Percentiles rank a stretch among this genome's conserved stretches.
Conservation (phyloP, 2,329 filamentous ascomycete genomes). For the Fusarium sp. region DNA sequence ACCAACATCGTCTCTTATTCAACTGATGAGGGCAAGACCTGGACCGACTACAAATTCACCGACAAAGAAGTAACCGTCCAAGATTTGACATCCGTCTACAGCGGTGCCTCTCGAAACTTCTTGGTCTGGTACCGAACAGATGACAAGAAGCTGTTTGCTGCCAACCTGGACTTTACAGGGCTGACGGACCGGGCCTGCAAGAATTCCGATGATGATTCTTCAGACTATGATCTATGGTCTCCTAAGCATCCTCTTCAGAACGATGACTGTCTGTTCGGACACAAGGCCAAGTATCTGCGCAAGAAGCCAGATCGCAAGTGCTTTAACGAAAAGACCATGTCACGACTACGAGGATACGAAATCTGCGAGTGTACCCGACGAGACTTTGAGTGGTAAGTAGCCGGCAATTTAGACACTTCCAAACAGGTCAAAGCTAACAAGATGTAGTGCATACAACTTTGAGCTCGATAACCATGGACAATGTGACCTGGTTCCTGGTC, state of each 20-base stretch:
- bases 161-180: constrained; percentile 92
- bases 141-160: constrained; percentile 73
- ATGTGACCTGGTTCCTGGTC: constrained; percentile 83
- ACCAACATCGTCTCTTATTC: constrained; percentile 82
- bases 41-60: constrained; percentile 82
- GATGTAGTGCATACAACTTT: constrained; percentile 90
- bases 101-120: constrained; percentile 92
- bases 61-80: constrained; percentile 79
- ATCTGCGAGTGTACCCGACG: constrained; percentile 88
- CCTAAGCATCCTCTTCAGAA: constrained; percentile 85
- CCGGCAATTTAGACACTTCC: neutral
- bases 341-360: constrained; percentile 78
- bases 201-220: constrained; percentile 70
- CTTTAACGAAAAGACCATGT: constrained; percentile 83
- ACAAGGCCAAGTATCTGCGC: constrained; percentile 89
- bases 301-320: constrained; percentile 86
- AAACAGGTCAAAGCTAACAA: constrained; percentile 26
- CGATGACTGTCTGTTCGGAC: constrained; percentile 91
- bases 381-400: constrained; percentile 91
- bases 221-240: constrained; percentile 89
- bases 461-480: constrained; percentile 83
- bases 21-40: constrained; percentile 83
- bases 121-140: constrained; percentile 83
- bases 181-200: constrained; percentile 82
- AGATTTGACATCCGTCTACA: constrained; percentile 89